These are phyloP conservation scores for Aspergillus sparsus DNA, from an alignment of 495 filamentous ascomycete species.

Conservation along the genomic window DNA sequence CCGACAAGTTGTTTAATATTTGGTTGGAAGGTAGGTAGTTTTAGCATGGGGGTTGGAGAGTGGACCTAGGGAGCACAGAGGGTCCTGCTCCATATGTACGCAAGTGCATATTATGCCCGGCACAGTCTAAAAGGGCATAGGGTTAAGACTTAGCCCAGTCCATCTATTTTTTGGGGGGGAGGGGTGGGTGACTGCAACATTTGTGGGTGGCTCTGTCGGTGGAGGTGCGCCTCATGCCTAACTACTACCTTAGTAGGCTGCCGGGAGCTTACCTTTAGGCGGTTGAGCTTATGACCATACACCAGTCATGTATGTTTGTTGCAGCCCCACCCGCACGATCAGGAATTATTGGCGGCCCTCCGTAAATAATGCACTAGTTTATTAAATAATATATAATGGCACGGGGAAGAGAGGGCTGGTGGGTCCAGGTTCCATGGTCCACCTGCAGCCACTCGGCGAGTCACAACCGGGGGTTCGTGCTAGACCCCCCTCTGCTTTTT, in stretches of 20 bases:
- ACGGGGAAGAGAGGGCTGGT: constrained; percentile 31
- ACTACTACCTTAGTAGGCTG: constrained; percentile 21
- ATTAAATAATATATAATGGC: constrained; percentile 30
- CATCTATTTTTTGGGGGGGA: constrained; percentile 16
- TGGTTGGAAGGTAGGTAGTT: constrained; percentile 8
- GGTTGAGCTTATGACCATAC: constrained; percentile 31
- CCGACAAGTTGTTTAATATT: constrained; percentile 11
- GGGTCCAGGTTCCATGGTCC: constrained; percentile 29
- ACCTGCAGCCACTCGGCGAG: constrained; percentile 35
- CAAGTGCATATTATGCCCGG: constrained; percentile 25
- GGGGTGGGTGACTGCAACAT: constrained; percentile 23
- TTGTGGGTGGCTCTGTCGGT: constrained; percentile 23
- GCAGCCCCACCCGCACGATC: constrained; percentile 23
- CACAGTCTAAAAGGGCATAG: constrained; percentile 14
- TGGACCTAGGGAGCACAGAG: constrained; percentile 22
- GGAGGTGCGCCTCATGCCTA: constrained; percentile 31
- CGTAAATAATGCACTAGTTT: constrained; percentile 22
- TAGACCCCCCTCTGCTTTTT: constrained; percentile 23
- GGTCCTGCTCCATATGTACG: constrained; percentile 26
- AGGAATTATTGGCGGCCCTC: constrained; percentile 27
- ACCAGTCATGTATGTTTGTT: constrained; percentile 29
- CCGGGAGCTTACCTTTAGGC: constrained; percentile 31
- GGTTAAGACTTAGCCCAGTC: constrained; percentile 10
- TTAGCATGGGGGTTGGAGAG: constrained; percentile 15
- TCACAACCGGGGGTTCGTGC: constrained; percentile 39